Conservation (phyloP, 139 green algal genomes). For the Chlorella sp. region DNA sequence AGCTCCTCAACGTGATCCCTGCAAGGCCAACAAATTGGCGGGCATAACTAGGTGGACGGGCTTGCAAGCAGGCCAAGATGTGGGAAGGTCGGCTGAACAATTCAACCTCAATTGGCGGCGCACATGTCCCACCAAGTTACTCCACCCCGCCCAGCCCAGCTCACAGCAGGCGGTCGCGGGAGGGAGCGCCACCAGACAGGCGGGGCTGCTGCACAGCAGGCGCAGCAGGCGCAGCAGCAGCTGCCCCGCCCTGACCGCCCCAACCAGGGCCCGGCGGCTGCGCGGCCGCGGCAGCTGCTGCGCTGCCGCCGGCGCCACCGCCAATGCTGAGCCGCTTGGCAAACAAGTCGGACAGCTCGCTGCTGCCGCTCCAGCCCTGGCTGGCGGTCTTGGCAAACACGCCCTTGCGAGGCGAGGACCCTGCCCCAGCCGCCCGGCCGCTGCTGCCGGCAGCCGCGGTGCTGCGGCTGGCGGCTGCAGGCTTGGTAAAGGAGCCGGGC, state of each 20-base stretch:
- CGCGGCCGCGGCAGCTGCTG: neutral
- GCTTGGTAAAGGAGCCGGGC: too few relatives aligned
- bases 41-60: too few relatives aligned
- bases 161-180: neutral
- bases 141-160: neutral
- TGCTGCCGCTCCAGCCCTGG: conserved; percentile 23
- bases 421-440: neutral
- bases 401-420: conserved; percentile 8
- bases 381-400: conserved; percentile 19
- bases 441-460: neutral
- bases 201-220: neutral
- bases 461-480: neutral
- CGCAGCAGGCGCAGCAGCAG: neutral
- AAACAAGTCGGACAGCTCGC: conserved; percentile 36
- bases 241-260: neutral
- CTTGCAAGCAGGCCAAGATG: too few relatives aligned
- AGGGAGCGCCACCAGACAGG: neutral
- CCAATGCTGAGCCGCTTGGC: neutral
- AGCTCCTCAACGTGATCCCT: conserved; percentile 21
- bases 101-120: too few relatives aligned
- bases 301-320: neutral
- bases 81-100: too few relatives aligned
- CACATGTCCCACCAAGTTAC: too few relatives aligned
- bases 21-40: neutral
- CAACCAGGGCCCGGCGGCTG: neutral